Conservation (phyloP, 2,329 filamentous ascomycete species). For the Pyrenochaeta sp. region DNA sequence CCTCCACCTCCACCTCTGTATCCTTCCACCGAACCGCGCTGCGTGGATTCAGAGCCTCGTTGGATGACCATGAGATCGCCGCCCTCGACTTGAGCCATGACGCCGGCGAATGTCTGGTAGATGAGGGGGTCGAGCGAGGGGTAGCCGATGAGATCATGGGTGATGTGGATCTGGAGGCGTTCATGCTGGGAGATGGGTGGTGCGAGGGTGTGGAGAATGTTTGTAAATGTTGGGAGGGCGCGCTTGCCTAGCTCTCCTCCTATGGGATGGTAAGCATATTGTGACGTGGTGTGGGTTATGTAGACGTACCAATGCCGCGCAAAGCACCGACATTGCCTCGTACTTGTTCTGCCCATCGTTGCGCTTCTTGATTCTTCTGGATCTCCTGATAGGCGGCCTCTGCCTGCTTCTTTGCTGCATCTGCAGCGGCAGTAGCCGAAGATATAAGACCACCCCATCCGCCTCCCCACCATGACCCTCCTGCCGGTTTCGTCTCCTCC, state of each 20-base stretch:
- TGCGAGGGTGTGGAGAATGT: conserved; percentile 92
- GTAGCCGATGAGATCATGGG: conserved; percentile 93
- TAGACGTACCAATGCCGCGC: conserved; percentile 71
- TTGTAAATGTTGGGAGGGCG: conserved; percentile 92
- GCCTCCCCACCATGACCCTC: conserved; percentile 67
- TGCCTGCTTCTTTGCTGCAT: conserved; percentile 87
- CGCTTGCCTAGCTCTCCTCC: conserved; percentile 76
- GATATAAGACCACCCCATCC: conserved; percentile 83
- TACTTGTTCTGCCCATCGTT: conserved; percentile 94
- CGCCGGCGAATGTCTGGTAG: conserved; percentile 87
- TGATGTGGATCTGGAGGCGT: conserved; percentile 95
- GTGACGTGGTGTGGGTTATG: neutral
- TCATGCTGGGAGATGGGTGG: conserved; percentile 97
- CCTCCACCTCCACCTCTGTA: conserved; percentile 67
- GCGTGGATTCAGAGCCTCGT: conserved; percentile 84
- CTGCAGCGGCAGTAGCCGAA: conserved; percentile 80
- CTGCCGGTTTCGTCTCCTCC: conserved; percentile 48
- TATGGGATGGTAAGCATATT: conserved; percentile 51
- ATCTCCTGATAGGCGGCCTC: conserved; percentile 94
- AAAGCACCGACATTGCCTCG: conserved; percentile 85
- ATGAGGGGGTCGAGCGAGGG: conserved; percentile 93
- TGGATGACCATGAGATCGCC: conserved; percentile 95
- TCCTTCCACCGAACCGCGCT: conserved; percentile 69
- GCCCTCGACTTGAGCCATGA: conserved; percentile 99
- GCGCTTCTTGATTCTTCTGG: conserved; percentile 94